Conservation (phyloP, 768 basidiomycete genomes). For the Arthromyces matolae region DNA sequence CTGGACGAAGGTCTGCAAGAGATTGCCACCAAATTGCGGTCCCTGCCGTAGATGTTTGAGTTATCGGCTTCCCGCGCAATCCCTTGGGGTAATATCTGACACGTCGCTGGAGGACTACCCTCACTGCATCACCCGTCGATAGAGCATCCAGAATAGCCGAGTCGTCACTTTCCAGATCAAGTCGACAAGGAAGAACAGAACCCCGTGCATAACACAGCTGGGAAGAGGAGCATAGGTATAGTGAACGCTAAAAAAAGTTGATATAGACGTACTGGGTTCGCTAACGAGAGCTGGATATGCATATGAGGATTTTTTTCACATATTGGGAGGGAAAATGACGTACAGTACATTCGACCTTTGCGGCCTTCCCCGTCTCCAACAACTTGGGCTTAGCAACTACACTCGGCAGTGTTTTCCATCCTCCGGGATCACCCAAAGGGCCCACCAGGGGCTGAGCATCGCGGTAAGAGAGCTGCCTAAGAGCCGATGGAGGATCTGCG, state of each 20-base stretch:
- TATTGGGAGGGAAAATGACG: constrained; percentile 18
- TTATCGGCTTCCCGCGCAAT: not conserved
- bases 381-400: constrained; percentile 8
- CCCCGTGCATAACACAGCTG: constrained; percentile 37
- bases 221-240: not conserved
- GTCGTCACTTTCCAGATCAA: constrained; percentile 28
- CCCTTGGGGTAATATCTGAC: constrained; percentile 23
- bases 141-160: constrained; percentile 28
- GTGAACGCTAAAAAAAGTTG: not conserved
- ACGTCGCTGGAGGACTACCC: constrained; percentile 25
- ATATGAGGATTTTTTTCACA: not conserved
- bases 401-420: constrained; percentile 29
- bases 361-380: constrained; percentile 22
- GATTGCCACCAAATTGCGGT: constrained; percentile 28
- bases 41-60: constrained; percentile 12
- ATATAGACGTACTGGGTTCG: constrained; percentile 29
- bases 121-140: constrained; percentile 21
- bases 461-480: constrained; percentile 33
- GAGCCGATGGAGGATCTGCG: constrained; percentile 27
- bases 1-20: not conserved
- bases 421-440: constrained; percentile 31
- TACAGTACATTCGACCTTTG: constrained; percentile 26
- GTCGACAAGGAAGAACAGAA: constrained; percentile 33
- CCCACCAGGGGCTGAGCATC: constrained; percentile 25
- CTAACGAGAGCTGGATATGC: constrained; percentile 29